phyloP scores from a whole-genome alignment of 495 filamentous ascomycete genomes.

The Xylaria cubensis region DNA sequence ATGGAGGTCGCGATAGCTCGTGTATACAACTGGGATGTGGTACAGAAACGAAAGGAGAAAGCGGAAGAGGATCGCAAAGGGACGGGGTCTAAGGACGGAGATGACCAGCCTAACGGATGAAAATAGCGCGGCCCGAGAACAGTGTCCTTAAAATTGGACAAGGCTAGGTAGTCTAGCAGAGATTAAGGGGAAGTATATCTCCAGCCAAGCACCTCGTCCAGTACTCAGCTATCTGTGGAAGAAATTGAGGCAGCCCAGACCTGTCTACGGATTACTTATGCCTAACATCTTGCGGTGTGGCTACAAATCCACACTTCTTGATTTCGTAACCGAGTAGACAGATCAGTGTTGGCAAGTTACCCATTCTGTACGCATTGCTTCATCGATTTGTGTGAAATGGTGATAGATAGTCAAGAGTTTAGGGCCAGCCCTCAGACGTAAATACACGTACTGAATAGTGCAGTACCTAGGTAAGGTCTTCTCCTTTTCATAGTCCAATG shows the following conservation, averaged over 20 bases:
- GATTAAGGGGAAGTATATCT: conserved; percentile 25
- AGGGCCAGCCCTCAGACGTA: background rate
- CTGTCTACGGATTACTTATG: background rate
- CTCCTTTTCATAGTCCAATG: background rate
- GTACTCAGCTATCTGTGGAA: background rate
- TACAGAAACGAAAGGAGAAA: conserved; percentile 90
- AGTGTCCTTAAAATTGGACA: conserved; percentile 11
- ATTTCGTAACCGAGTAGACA: background rate
- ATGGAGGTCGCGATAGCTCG: conserved; percentile 94
- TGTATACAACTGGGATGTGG: conserved; percentile 99
- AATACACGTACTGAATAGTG: background rate
- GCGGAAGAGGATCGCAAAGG: conserved; percentile 63
- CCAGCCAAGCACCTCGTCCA: conserved; percentile 6
- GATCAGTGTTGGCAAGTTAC: background rate
- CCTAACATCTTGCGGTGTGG: background rate
- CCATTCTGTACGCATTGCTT: background rate
- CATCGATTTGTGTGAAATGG: background rate
- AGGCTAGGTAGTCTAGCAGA: conserved; percentile 5
- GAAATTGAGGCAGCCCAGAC: background rate
- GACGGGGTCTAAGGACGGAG: conserved; percentile 41
- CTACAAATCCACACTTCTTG: background rate
- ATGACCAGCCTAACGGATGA: conserved; percentile 43
- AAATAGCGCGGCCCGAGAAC: conserved; percentile 10
- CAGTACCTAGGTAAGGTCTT: background rate
- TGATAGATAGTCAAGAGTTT: background rate